Base-by-base conservation (phyloP, 352 stramenopile species). In the Pythium insidiosum region DNA sequence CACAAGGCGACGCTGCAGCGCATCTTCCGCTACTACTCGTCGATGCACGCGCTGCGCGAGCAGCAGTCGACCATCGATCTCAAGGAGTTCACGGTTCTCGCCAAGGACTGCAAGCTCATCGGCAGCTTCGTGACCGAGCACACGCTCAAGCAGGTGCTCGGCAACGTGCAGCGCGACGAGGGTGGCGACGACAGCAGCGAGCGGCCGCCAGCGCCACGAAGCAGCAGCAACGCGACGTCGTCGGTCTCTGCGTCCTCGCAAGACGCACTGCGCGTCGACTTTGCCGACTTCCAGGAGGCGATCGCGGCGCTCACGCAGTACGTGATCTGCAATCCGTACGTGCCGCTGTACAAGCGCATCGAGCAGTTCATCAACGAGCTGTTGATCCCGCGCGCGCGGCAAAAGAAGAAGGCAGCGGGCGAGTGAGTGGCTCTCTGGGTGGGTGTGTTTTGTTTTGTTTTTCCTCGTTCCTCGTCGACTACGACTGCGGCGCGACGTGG, bases 1-100 rank as follows among this genome's bases (percentile, higher is more conserved):
- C 67, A 87, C 63, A 91, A 91, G 41, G 53, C 49, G 13, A 44
- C 56, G 15, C 68, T 91, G 16, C 79, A 88, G 47, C 59, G 66
- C n/a, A 56, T 88, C 22, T 91, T 91, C 38, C 71, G 73, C 6
- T 91, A 91, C 51, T 91, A 88, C 49, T 63, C 76, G 22, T 83
- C 70, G 15, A 87, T 91, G 75, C 67, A 88, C 39, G 62, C 66
- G 13, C 53, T 84, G 24, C 78, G 73, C 22, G 73, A 88, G 58
- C 66, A 82, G 42, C 74, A 85, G 45, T 88, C 75, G 29, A 87
- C 78, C n/a, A 66, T 91, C 24, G 60, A 63, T 3, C 49, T 88
- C 24, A 56, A 66, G 22, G 68, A 81, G 23, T 76, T 91, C 16
- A 45, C 63, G 16, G 60, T 86, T 25, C 65, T 89, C 37, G 68